These are phyloP conservation scores for Pestalotiopsis sp. DNA, from an alignment of 2,329 filamentous ascomycete species.

Conservation along the genomic window DNA sequence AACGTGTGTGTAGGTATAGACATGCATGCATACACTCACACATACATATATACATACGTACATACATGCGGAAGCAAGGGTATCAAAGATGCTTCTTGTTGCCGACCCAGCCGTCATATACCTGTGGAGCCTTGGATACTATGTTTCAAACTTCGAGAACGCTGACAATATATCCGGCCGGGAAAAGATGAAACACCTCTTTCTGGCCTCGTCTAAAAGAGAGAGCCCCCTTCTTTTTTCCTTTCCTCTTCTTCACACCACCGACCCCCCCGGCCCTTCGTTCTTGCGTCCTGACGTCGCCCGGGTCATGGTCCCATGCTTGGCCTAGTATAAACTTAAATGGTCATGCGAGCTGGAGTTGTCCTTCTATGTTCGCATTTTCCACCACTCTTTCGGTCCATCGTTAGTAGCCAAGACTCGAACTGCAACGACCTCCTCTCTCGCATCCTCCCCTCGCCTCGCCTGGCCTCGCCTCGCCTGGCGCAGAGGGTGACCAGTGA, in stretches of 20 bases:
- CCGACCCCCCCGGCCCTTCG: no score
- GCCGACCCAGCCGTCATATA: slow-evolving; percentile 5
- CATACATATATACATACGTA: neutral
- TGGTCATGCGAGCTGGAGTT: slow-evolving; percentile 11
- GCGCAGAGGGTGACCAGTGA: neutral
- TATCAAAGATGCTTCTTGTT: neutral
- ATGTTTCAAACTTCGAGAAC: slow-evolving; percentile 12
- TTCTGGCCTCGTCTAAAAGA: neutral
- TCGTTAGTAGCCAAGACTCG: slow-evolving; percentile 7
- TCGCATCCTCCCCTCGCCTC: neutral
- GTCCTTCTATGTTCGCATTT: neutral
- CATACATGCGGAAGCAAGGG: neutral
- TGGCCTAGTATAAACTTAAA: slow-evolving; percentile 11
- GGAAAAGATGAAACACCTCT: slow-evolving; percentile 1
- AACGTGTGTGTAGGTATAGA: neutral
- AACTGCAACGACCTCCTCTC: neutral
- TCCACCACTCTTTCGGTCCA: slow-evolving; percentile 11
- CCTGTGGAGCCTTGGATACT: slow-evolving; percentile 1
- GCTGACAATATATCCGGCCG: slow-evolving; percentile 5
- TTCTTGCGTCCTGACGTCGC: neutral
- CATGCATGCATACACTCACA: neutral
- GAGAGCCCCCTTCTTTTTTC: neutral
- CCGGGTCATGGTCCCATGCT: neutral
- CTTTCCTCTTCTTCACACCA: no score
- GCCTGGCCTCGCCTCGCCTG: neutral